Conservation (phyloP, 805 yeast genomes). For the Nakazawaea sp. region DNA sequence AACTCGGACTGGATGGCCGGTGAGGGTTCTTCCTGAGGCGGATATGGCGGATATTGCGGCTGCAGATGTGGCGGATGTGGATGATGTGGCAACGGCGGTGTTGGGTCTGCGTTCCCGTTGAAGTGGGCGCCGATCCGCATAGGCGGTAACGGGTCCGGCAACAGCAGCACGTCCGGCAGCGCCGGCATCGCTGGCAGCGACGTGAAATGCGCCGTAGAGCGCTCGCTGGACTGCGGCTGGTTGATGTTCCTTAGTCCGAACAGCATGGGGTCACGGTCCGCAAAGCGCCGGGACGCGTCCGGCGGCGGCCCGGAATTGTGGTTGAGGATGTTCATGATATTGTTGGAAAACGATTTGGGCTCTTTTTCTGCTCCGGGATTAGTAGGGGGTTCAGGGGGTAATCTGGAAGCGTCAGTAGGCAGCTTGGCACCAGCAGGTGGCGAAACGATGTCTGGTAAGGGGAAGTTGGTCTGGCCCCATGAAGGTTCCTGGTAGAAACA, state of each 20-base stretch:
- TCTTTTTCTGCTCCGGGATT: too few species aligned
- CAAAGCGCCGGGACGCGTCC: too few species aligned
- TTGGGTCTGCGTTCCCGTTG: too few species aligned
- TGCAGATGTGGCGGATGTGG: background rate
- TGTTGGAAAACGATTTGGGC: background rate
- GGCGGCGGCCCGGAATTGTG: background rate
- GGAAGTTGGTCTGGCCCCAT: too few species aligned
- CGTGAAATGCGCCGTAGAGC: background rate
- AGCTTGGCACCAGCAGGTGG: too few species aligned
- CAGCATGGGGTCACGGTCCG: too few species aligned
- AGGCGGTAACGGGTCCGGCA: background rate
- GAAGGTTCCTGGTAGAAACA: constrained; percentile 25
- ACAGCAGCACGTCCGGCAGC: background rate
- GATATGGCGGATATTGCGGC: background rate
- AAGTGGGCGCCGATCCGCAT: too few species aligned
- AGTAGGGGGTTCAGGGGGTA: too few species aligned
- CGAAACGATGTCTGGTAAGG: too few species aligned
- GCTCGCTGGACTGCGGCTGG: background rate
- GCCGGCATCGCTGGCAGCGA: background rate
- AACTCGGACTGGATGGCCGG: constrained; percentile 15
- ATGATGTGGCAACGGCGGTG: background rate
- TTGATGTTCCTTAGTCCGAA: too few species aligned
- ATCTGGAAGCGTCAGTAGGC: too few species aligned
- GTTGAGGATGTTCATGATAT: background rate
- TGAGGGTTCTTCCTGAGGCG: too few species aligned